Evolutionary conservation across 2,329 filamentous ascomycete species (phyloP), one percentile per base, ranked within the genome.

Genomic region (Chalaropsis ovoidea): DNA sequence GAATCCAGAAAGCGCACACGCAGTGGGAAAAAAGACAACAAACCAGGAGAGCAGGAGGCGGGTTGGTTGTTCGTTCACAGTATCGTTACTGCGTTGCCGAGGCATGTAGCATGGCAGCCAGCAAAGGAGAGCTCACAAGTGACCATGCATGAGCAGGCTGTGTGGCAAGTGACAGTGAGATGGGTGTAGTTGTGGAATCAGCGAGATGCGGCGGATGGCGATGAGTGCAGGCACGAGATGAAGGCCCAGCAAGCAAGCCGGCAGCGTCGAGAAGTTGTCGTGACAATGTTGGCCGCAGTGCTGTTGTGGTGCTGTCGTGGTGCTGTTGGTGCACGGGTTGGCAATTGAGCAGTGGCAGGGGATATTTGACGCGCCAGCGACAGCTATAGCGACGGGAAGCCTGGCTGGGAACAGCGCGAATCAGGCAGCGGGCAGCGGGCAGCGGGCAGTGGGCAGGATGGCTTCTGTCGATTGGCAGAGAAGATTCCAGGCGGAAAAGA

Each of bases 61-160:
- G 31, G n/a, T n/a, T n/a, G n/a, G n/a, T n/a, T 27, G 31, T 27
- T 42, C 15, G 52, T 61, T 45, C 31, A 65, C 42, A 54, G 54
- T 54, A 45, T 60, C 41, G 41, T 45, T 61, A 65, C 56, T 42
- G 63, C 63, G 42, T 60, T 47, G 52, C 6, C 52, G 24, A 60
- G 54, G 43, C 54, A 65, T 58, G 54, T 61, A 65, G 41, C 63
- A 65, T 65, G 63, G 41, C 63, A 65, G 54, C 52, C 63, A 19
- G 54, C 31, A 47, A 64, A 58, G 63, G 43, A 41, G 27, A 31
- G 24, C 41, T 65, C 63, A 65, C 54, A 54, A 65, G 27, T 41
- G 54, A 61, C 42, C 54, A 65, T 49, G 42, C 63, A 65, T 65
- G 63, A 22, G 63, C 54, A 65, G 39, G 13, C 52, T 58, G 17